Conservation (phyloP, 306 rosid genomes). For the Dryas drummondii region DNA sequence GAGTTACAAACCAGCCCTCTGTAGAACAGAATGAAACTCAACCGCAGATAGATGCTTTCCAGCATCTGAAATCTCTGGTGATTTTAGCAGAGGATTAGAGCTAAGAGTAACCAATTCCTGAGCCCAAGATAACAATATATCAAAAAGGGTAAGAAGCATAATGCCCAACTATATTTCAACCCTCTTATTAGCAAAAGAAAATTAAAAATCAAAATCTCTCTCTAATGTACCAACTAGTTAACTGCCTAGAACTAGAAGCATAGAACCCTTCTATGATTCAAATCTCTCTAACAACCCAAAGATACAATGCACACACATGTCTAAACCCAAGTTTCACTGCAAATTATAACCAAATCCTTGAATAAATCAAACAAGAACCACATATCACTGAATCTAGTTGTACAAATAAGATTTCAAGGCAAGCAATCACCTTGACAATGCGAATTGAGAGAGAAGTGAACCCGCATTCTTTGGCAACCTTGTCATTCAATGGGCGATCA, state of each 20-base stretch:
- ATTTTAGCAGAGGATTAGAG: constrained; percentile 59
- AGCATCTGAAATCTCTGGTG: constrained; percentile 72
- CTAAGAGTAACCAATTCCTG: constrained; percentile 84
- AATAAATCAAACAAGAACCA: not conserved
- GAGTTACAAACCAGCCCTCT: constrained; percentile 52
- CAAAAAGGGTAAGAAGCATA: not conserved
- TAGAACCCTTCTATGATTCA: not conserved
- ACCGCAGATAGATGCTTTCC: constrained; percentile 81
- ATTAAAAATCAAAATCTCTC: not conserved
- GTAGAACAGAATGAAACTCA: constrained; percentile 79
- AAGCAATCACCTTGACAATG: constrained; percentile 54
- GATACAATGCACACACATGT: not conserved
- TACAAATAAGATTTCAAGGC: not conserved
- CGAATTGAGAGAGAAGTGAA: constrained; percentile 87
- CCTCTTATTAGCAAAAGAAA: too few relatives aligned
- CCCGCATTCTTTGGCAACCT: constrained; percentile 72
- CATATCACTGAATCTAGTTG: not conserved
- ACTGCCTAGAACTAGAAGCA: not conserved
- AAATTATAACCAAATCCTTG: not conserved
- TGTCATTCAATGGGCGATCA: constrained; percentile 53
- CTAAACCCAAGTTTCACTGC: not conserved
- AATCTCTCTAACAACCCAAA: not conserved
- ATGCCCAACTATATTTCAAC: not conserved
- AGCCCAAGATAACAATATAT: not conserved
- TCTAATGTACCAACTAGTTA: not conserved